Conservation (phyloP, 2,329 filamentous ascomycete species). For the Cladophialophora chaetospira region DNA sequence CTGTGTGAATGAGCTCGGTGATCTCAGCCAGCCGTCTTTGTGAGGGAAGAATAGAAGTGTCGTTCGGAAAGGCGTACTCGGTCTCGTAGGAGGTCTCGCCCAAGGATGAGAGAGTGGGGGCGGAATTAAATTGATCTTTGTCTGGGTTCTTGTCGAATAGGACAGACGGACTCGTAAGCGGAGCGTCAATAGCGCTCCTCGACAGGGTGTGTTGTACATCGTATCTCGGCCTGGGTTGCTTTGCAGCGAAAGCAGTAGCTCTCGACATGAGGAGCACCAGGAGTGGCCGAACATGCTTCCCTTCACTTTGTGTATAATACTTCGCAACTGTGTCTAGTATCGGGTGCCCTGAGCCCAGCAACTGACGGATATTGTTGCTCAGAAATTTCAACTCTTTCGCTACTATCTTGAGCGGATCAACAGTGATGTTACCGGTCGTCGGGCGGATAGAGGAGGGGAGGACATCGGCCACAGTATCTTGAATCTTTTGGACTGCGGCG, state of each 20-base stretch:
- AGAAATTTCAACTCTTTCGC: slow-evolving; percentile 97
- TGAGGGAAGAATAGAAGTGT: slow-evolving; percentile 75
- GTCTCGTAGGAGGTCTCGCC: slow-evolving; percentile 50
- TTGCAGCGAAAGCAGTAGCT: slow-evolving; percentile 81
- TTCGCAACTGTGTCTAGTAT: slow-evolving; percentile 93
- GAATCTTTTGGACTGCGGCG: slow-evolving; percentile 56
- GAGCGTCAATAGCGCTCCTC: slow-evolving; percentile 54
- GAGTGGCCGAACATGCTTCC: slow-evolving; percentile 92
- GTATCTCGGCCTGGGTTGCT: slow-evolving; percentile 52
- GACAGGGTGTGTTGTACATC: slow-evolving; percentile 35
- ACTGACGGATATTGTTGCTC: slow-evolving; percentile 86
- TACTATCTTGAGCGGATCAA: slow-evolving; percentile 86
- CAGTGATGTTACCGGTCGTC: slow-evolving; percentile 61
- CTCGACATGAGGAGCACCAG: slow-evolving; percentile 96
- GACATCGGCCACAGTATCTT: slow-evolving; percentile 48
- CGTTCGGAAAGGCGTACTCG: slow-evolving; percentile 46
- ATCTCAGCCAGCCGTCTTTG: slow-evolving; percentile 94
- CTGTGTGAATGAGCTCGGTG: slow-evolving; percentile 95
- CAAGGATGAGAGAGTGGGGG: slow-evolving; percentile 52
- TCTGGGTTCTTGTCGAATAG: slow-evolving; percentile 83
- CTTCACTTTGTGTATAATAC: slow-evolving; percentile 96
- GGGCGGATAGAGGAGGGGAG: slow-evolving; percentile 38
- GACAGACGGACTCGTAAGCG: slow-evolving; percentile 62
- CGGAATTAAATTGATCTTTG: slow-evolving; percentile 28
- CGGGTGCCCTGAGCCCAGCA: slow-evolving; percentile 92